Evolutionary conservation across 108 stramenopile species (phyloP).

Genomic region (Fistulifera solaris): DNA sequence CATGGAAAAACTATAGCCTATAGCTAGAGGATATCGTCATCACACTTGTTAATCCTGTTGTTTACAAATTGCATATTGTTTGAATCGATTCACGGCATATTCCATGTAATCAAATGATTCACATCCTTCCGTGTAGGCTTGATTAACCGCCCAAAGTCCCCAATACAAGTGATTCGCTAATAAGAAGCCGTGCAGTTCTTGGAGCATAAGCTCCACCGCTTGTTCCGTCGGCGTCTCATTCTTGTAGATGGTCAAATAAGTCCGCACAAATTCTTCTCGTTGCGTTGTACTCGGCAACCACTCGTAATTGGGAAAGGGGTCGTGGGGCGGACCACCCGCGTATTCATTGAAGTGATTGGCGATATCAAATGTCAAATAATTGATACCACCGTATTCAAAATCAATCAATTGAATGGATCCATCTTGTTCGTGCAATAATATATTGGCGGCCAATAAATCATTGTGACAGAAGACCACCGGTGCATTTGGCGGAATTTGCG

Average conservation of each 20-base stretch:
- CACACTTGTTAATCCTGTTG: no score
- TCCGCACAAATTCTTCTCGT: slow-evolving; percentile 41
- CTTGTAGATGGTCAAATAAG: slow-evolving; percentile 28
- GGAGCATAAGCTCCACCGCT: slow-evolving; percentile 13
- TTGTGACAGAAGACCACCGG: slow-evolving; percentile 82
- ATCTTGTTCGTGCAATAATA: slow-evolving; percentile 34
- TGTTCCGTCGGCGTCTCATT: background rate
- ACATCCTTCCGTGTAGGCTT: slow-evolving; percentile 76
- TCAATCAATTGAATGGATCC: slow-evolving; percentile 71
- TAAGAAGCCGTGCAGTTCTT: slow-evolving; percentile 53
- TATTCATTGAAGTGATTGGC: slow-evolving; percentile 90
- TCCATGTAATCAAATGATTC: slow-evolving; percentile 63
- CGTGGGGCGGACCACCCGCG: slow-evolving; percentile 55
- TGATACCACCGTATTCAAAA: slow-evolving; percentile 84
- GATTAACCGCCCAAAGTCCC: slow-evolving; percentile 83
- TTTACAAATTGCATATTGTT: slow-evolving; percentile 15
- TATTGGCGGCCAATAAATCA: slow-evolving; percentile 76
- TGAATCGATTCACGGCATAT: slow-evolving; percentile 31
- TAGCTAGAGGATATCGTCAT: no score
- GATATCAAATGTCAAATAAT: slow-evolving; percentile 76
- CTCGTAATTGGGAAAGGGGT: slow-evolving; percentile 50
- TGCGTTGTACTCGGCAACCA: slow-evolving; percentile 32
- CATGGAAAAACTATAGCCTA: no score
- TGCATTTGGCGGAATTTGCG: slow-evolving; percentile 11
- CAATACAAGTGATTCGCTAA: slow-evolving; percentile 81